Evolutionary conservation across 2,329 filamentous ascomycete species (phyloP), one percentile per base, ranked within the genome.

Genomic region (Fusarium cicatricum): DNA sequence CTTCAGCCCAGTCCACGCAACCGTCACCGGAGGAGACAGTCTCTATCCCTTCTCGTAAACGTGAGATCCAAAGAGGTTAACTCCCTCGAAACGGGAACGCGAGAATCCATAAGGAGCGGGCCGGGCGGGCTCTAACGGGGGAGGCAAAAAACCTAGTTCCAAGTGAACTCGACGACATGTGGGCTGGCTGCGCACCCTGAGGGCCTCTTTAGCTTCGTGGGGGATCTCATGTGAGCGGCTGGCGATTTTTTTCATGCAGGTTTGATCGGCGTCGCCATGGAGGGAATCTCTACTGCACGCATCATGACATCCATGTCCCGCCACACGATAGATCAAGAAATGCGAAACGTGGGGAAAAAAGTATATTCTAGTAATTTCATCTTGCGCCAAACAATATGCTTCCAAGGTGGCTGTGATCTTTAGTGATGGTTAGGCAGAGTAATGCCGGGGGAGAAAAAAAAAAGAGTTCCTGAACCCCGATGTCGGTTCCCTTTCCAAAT

Each of bases 321-420:
- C 29, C 14, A n/a, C 29, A 32, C 12, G 4, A 14, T 9, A 31
- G 28, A 31, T 3, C 28, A 31, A 11, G 9, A 9, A 6, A 6
- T 14, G 21, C 21, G 4, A 10, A 26, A 26, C 9, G 23, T 26
- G 9, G 29, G 11, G 14, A 32, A 32, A 32, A 6, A 3, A 32
- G 3, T n/a, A 8, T 32, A n/a, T 32, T 32, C 29, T 32, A 14
- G 5, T 31, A 31, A 31, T 11, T 32, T 12, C 11, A 32, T 12
- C 29, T 14, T 14, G 29, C 29, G 14, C 29, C 29, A 32, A 14
- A 32, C 29, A 32, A 32, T 32, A 32, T 32, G 29, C 29, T 17
- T 10, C 33, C 33, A 36, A 7, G 33, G 5, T 17, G n/a, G 11
- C 48, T 62, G 43, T 60, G 28, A 44, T 40, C 50, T 45, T 46